A percentile compares a stretch with the other conserved stretches of the same genome.
Conservation (phyloP, 2,329 filamentous ascomycete species). For the Orbilia quercus region DNA sequence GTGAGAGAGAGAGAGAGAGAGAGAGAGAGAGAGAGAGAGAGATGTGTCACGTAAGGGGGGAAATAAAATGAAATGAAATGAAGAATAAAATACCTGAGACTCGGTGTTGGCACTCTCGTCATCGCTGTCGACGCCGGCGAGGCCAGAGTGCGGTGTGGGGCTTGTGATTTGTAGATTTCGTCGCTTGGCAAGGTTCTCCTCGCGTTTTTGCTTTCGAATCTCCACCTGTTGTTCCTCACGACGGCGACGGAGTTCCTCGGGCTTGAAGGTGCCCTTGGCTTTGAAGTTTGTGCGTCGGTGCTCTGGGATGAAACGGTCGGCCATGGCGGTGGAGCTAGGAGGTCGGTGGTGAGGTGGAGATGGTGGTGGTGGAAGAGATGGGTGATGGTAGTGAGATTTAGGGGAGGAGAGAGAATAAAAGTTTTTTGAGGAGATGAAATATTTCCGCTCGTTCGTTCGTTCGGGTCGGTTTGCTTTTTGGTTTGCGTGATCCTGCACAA, state of each 20-base stretch:
- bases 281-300: constrained; percentile 99
- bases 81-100: constrained; percentile 95
- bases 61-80: constrained; percentile 61
- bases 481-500: constrained; percentile 61
- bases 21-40: background rate
- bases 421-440: constrained; percentile 50
- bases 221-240: constrained; percentile 99
- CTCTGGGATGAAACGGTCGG: constrained; percentile 98
- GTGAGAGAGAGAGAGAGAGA: background rate
- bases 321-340: constrained; percentile 73
- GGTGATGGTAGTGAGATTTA: constrained; percentile 43
- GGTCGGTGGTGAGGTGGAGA: constrained; percentile 32
- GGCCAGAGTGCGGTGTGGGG: constrained; percentile 74
- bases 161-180: constrained; percentile 81
- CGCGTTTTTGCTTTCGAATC: constrained; percentile 97
- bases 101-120: constrained; percentile 96
- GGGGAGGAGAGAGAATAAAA: constrained; percentile 51
- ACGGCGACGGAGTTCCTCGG: constrained; percentile 95
- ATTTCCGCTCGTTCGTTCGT: constrained; percentile 58
- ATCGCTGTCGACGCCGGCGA: constrained; percentile 90
- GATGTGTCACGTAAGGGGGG: background rate
- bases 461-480: no score
- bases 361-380: constrained; percentile 43
- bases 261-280: constrained; percentile 99
- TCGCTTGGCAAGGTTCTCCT: constrained; percentile 98